Evolutionary conservation across 1,139 yeast species (phyloP).

Genomic region (Lodderomyces beijingensis): DNA sequence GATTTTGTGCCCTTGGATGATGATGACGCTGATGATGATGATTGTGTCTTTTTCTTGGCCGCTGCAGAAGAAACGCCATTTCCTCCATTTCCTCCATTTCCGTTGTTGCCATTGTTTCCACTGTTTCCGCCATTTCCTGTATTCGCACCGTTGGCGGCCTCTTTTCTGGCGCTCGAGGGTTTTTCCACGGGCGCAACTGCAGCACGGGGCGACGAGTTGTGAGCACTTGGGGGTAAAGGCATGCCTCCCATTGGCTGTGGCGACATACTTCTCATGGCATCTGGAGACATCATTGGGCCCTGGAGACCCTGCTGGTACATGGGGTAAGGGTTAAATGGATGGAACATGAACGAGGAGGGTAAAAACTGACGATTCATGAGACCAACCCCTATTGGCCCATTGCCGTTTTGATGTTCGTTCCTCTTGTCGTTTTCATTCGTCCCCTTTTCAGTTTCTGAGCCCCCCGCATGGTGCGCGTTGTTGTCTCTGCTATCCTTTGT

Average conservation of each 20-base stretch:
- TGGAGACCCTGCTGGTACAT: constrained; percentile 30
- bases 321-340: constrained; percentile 45
- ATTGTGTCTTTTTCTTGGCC: not conserved
- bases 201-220: not conserved
- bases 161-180: too few species aligned
- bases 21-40: too few species aligned
- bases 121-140: too few species aligned
- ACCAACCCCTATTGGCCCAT: constrained; percentile 37
- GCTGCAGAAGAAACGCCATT: not conserved
- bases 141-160: too few species aligned
- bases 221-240: constrained; percentile 1
- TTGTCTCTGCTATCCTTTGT: constrained; percentile 7
- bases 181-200: too few species aligned
- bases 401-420: constrained; percentile 2
- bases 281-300: constrained; percentile 5
- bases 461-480: too few species aligned
- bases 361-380: constrained; percentile 33
- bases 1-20: constrained; percentile 3
- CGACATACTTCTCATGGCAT: constrained; percentile 1
- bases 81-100: constrained; percentile 20
- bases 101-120: constrained; percentile 12
- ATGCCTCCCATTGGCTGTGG: constrained; percentile 3
- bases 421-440: constrained; percentile 1
- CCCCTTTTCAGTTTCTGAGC: constrained; percentile 1
- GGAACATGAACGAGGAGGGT: constrained; percentile 40